These are phyloP conservation scores for Daldinia vernicosa DNA, from an alignment of 495 filamentous ascomycete species.

Conservation along the genomic window DNA sequence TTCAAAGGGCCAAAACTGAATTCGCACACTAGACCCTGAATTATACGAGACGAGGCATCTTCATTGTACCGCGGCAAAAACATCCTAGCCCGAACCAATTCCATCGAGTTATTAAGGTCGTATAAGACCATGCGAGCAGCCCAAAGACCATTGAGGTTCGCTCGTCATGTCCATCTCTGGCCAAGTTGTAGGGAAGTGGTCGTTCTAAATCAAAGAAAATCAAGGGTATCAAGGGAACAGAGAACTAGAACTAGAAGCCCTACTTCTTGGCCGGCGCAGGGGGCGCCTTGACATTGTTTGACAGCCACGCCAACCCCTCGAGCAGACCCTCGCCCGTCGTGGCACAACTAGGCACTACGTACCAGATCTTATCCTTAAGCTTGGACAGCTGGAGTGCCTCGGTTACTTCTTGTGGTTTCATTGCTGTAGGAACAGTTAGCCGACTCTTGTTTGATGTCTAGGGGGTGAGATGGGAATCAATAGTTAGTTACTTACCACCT, in stretches of 20 bases:
- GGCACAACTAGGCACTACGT: conserved; percentile 93
- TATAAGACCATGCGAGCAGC: conserved; percentile 4
- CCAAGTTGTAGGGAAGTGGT: conserved; percentile 4
- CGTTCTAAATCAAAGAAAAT: conserved; percentile 28
- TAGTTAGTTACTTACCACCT: conserved; percentile 68
- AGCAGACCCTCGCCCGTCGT: conserved; percentile 93
- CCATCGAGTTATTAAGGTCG: conserved; percentile 22
- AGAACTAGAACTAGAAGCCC: conserved; percentile 30
- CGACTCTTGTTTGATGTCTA: background rate
- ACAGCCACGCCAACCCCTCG: conserved; percentile 92
- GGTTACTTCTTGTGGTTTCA: conserved; percentile 87
- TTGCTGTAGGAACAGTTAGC: conserved; percentile 62
- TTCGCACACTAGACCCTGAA: conserved; percentile 5
- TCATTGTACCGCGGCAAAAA: conserved; percentile 7
- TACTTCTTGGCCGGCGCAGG: conserved; percentile 64
- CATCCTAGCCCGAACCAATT: conserved; percentile 22
- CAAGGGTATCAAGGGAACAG: conserved; percentile 39
- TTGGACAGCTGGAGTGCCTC: conserved; percentile 83
- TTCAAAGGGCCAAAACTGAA: conserved; percentile 1
- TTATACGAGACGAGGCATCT: background rate
- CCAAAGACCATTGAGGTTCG: background rate
- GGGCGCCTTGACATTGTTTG: conserved; percentile 87
- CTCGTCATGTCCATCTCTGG: background rate
- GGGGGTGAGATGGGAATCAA: background rate
- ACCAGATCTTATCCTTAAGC: conserved; percentile 93